Evolutionary conservation across 179 eudicot species (phyloP).

Genomic region (Spinacia oleracea): DNA sequence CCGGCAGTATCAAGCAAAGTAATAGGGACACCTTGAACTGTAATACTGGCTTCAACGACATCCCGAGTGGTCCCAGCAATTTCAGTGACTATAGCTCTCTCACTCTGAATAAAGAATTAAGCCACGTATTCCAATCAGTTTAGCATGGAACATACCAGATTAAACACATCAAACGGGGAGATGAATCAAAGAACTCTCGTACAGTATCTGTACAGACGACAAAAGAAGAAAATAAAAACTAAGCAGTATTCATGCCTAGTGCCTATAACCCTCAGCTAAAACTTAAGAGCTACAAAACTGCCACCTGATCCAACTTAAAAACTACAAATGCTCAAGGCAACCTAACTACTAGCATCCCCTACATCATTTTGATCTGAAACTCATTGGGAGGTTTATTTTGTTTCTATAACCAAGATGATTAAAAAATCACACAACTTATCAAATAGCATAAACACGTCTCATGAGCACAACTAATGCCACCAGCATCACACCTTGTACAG

Average conservation of each 20-base stretch:
- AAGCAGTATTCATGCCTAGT: neutral
- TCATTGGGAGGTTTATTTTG: neutral
- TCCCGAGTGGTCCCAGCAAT: conserved; percentile 98
- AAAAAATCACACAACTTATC: neutral
- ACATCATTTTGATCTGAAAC: neutral
- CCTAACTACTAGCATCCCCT: neutral
- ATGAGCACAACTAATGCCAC: neutral
- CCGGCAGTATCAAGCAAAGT: conserved; percentile 98
- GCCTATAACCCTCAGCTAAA: neutral
- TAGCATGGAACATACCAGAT: conserved; percentile 11
- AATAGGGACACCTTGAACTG: conserved; percentile 79
- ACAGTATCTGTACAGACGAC: neutral
- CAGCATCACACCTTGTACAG: neutral
- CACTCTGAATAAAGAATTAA: conserved; percentile 73
- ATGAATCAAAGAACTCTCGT: neutral
- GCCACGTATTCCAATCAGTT: conserved; percentile 35
- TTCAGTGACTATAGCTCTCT: conserved; percentile 95
- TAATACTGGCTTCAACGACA: conserved; percentile 82
- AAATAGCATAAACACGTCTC: neutral
- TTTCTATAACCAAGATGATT: neutral
- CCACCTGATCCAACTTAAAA: neutral
- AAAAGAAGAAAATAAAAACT: neutral
- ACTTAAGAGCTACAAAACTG: neutral
- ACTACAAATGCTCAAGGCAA: neutral
- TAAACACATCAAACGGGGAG: conserved; percentile 8